Evolutionary conservation across 148 eudicot genomes (phyloP).

Genomic region (Euryodendron excelsum): DNA sequence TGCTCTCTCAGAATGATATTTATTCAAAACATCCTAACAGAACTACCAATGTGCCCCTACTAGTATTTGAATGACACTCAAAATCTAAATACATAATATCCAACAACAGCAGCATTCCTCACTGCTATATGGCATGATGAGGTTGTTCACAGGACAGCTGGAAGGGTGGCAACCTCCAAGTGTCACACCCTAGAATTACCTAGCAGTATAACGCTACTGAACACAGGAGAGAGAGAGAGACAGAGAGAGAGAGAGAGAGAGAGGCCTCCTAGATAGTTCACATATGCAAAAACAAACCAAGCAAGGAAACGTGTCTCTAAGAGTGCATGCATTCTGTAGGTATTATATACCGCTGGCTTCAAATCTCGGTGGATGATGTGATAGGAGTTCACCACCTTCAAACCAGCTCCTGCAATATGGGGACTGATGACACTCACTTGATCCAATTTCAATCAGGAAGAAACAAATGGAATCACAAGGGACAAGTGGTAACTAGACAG

Average conservation of each 20-base stretch:
- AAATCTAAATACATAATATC: not conserved
- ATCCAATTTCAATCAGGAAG: not conserved
- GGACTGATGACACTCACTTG: not conserved
- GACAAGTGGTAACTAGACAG: not conserved
- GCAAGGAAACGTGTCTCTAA: too few relatives aligned
- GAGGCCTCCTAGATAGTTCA: too few relatives aligned
- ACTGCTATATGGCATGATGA: not conserved
- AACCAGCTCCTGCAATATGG: constrained; percentile 43
- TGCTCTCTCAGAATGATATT: not conserved
- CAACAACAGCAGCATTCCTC: not conserved
- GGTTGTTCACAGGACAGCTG: not conserved
- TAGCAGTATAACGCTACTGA: not conserved
- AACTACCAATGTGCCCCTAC: not conserved
- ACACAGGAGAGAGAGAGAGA: too few relatives aligned
- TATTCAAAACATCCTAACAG: not conserved
- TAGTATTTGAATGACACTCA: not conserved
- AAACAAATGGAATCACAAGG: not conserved
- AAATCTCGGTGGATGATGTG: constrained; percentile 47
- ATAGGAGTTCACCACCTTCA: constrained; percentile 32
- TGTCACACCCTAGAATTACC: not conserved
- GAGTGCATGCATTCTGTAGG: not conserved
- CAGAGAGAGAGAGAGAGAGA: too few relatives aligned
- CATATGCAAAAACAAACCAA: not conserved
- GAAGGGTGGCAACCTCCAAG: not conserved
- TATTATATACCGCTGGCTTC: constrained; percentile 43